Evolutionary conservation across 176 grass and related monocot species (phyloP).

Genomic region (Rhynchospora breviuscula): DNA sequence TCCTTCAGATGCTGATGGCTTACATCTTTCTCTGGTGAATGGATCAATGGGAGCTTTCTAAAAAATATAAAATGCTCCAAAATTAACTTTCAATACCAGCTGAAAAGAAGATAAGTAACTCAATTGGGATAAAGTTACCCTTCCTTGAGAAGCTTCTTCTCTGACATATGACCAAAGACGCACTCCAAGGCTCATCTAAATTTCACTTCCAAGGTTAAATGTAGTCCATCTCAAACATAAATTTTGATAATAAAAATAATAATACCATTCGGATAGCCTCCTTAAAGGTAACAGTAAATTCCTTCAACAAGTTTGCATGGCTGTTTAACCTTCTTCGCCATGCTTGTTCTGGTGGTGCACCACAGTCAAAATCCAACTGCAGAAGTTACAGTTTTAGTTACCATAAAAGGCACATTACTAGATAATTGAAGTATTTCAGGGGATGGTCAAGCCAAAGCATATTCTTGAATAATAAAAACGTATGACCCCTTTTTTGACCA

Average conservation of each 20-base stretch:
- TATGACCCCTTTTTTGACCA: neutral
- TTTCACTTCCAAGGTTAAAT: neutral
- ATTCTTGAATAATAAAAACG: neutral
- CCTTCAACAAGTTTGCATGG: constrained; percentile 87
- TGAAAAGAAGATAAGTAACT: neutral
- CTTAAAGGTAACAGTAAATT: constrained; percentile 86
- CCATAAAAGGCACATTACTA: neutral
- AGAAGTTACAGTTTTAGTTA: neutral
- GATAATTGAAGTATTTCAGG: neutral
- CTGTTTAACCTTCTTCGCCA: constrained; percentile 89
- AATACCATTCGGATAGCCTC: constrained; percentile 85
- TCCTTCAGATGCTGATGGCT: constrained; percentile 77
- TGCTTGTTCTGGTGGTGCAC: constrained; percentile 73
- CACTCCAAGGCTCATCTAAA: constrained; percentile 79
- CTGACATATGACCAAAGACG: constrained; percentile 95
- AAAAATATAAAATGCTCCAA: neutral
- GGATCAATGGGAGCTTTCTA: constrained; percentile 99
- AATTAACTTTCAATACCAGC: constrained; percentile 8
- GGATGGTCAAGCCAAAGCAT: neutral
- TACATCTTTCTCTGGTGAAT: constrained; percentile 74
- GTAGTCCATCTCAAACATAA: neutral
- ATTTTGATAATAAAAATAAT: neutral
- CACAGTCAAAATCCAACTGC: constrained; percentile 87
- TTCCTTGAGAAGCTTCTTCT: constrained; percentile 97
- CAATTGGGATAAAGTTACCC: constrained; percentile 44